Evolutionary conservation across 2,329 filamentous ascomycete genomes (phyloP).

Genomic region (Emmonsiellopsis sp.): DNA sequence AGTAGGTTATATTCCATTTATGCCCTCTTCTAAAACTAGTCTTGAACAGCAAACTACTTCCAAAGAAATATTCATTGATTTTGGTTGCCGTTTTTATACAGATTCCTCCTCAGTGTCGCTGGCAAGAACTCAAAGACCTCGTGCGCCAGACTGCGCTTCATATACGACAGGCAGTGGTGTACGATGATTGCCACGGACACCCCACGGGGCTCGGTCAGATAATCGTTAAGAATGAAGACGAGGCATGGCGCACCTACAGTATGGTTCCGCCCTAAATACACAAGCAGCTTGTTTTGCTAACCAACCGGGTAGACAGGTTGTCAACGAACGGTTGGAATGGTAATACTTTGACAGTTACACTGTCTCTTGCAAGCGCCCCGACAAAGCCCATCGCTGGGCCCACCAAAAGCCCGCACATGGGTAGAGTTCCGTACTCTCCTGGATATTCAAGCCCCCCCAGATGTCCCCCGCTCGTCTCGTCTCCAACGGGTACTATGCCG

Average conservation of each 20-base stretch:
- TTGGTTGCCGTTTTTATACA: slow-evolving; percentile 14
- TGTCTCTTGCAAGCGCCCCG: slow-evolving; percentile 31
- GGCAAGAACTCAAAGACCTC: slow-evolving; percentile 38
- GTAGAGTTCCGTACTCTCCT: slow-evolving; percentile 20
- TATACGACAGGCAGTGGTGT: slow-evolving; percentile 37
- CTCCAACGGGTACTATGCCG: slow-evolving; percentile 27
- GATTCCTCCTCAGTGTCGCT: slow-evolving; percentile 36
- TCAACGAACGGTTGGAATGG: slow-evolving; percentile 36
- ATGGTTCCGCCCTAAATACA: slow-evolving; percentile 1
- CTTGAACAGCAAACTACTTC: not conserved
- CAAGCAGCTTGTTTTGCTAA: not conserved
- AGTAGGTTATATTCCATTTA: slow-evolving; percentile 27
- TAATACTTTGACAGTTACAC: slow-evolving; percentile 33
- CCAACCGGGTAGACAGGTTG: slow-evolving; percentile 25
- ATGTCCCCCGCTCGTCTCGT: slow-evolving; percentile 19
- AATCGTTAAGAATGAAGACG: slow-evolving; percentile 37
- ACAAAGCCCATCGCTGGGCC: slow-evolving; percentile 35
- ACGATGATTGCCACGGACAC: slow-evolving; percentile 34
- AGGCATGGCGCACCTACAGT: slow-evolving; percentile 37
- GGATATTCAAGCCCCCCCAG: slow-evolving; percentile 25
- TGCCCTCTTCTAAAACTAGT: slow-evolving; percentile 28
- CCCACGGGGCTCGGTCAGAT: slow-evolving; percentile 36
- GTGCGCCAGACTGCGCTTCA: slow-evolving; percentile 36
- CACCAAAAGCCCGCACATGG: slow-evolving; percentile 28
- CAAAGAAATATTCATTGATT: not conserved